Percentiles rank a stretch among this genome's conserved stretches.
Conservation (phyloP, 805 yeast genomes). For the Saturnispora besseyi region DNA sequence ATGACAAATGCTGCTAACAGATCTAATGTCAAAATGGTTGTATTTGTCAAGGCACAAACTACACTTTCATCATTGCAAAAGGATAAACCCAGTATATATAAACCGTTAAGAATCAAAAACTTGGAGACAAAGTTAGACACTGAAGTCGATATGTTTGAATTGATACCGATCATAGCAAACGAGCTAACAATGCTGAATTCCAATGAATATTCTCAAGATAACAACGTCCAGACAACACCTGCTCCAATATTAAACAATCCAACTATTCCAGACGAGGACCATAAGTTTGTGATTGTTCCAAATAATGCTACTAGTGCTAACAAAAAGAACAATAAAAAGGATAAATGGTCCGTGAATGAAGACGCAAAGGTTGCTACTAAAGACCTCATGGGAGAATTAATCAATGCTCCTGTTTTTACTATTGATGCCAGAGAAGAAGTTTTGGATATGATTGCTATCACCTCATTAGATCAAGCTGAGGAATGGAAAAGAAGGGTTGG, state of each 20-base stretch:
- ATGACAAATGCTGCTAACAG: constrained; percentile 49
- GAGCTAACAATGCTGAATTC: constrained; percentile 11
- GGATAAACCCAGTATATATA: constrained; percentile 43
- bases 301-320: constrained; percentile 77
- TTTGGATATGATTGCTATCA: constrained; percentile 69
- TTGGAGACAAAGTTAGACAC: constrained; percentile 49
- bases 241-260: not conserved
- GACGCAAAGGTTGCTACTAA: constrained; percentile 56
- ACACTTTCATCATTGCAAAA: constrained; percentile 17
- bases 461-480: constrained; percentile 67
- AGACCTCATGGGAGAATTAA: constrained; percentile 42
- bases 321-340: constrained; percentile 65
- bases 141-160: constrained; percentile 67
- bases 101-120: constrained; percentile 68
- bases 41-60: constrained; percentile 64
- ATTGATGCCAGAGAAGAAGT: constrained; percentile 81
- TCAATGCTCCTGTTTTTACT: constrained; percentile 63
- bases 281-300: constrained; percentile 57
- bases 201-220: constrained; percentile 9
- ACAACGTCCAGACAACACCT: not conserved
- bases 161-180: constrained; percentile 35
- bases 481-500: constrained; percentile 82
- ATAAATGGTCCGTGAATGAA: constrained; percentile 69
- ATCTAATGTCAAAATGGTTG: constrained; percentile 70
- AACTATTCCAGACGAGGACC: constrained; percentile 21